Evolutionary conservation across 257 asterid species (phyloP), one percentile per base, ranked within the genome.

Genomic region (Solanum appendiculatum): DNA sequence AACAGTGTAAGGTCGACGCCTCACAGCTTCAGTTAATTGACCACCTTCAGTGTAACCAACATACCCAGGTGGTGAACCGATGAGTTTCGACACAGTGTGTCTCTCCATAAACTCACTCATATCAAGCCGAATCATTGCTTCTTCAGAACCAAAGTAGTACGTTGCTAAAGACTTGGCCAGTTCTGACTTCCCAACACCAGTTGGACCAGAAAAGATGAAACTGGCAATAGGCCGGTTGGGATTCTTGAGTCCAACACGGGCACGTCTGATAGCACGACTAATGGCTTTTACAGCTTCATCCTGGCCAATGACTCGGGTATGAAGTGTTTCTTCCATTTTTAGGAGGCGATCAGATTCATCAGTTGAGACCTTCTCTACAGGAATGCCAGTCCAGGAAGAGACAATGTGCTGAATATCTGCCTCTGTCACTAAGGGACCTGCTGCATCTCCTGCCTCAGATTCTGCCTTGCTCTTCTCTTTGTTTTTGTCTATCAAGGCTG

Each of bases 21-120:
- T 87, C 34, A 96, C 94, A 0, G 98, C 97, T 89, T 96, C 99
- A 0, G 99, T 95, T 39, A 96, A 91, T 88, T 92, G 98, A 25
- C 98, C 98, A 27, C 98, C 99, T 78, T 94, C 95, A 0, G 95
- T 90, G 88, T 95, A 94, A 58, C 98, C 99, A 34, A 93, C 92
- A 31, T 96, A 96, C 51, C 99, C 99, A 0, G 99, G 99, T 9
- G 99, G 98, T 0, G 99, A 96, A 1, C 99, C 98, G 2, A 93
- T 92, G 27, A 96, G 96, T 87, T 93, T 95, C 1, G 99, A 93
- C 20, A 95, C 99, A 0, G 98, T 93, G 92, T 96, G 99, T 58
- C 96, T 90, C 89, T 93, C 98, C 98, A 94, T 96, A 94, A 93
- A 96, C 88, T 96, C 99, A 78, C 98, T 95, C 99, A 96, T 96